Percentiles rank a stretch among this genome's conserved stretches.
phyloP scores from a whole-genome alignment of 2,329 filamentous ascomycete species.

The Raffaelea arxii region DNA sequence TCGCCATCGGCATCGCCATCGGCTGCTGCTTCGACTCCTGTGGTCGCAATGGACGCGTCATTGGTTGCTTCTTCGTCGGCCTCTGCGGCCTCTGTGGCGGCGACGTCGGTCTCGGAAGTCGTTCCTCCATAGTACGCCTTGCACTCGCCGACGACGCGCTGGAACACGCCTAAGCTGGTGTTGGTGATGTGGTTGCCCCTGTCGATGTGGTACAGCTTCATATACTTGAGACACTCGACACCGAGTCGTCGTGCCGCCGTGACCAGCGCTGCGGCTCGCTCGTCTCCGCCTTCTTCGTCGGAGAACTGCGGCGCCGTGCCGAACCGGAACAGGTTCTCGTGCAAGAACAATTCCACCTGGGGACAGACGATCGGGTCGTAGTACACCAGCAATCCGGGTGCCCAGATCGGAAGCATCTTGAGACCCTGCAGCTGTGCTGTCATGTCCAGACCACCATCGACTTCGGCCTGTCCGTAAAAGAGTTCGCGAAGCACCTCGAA shows the following conservation, averaged over 20 bases:
- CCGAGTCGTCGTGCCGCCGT: constrained; percentile 31
- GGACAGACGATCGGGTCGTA: constrained; percentile 31
- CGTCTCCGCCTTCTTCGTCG: constrained; percentile 21
- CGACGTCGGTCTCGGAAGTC: constrained; percentile 20
- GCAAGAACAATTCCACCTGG: constrained; percentile 33
- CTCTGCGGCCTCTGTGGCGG: constrained; percentile 10
- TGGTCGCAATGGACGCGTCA: too few relatives aligned
- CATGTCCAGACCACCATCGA: not conserved
- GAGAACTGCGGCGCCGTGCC: constrained; percentile 19
- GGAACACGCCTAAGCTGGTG: constrained; percentile 31
- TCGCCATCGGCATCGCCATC: not conserved
- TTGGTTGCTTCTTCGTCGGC: not conserved
- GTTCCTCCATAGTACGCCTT: constrained; percentile 25
- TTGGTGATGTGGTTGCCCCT: constrained; percentile 30
- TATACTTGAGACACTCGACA: constrained; percentile 32
- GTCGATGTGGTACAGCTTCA: constrained; percentile 36
- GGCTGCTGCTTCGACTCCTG: too few relatives aligned
- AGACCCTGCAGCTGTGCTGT: constrained; percentile 11
- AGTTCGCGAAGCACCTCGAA: constrained; percentile 32
- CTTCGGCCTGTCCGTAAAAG: constrained; percentile 16
- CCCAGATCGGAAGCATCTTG: constrained; percentile 35
- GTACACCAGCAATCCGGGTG: constrained; percentile 38
- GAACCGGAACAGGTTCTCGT: constrained; percentile 30
- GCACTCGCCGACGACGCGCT: constrained; percentile 33
- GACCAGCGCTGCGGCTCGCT: constrained; percentile 21